These are phyloP conservation scores for Tetramitus jugosus DNA, from an alignment of 208 protist species.

Conservation along the genomic window DNA sequence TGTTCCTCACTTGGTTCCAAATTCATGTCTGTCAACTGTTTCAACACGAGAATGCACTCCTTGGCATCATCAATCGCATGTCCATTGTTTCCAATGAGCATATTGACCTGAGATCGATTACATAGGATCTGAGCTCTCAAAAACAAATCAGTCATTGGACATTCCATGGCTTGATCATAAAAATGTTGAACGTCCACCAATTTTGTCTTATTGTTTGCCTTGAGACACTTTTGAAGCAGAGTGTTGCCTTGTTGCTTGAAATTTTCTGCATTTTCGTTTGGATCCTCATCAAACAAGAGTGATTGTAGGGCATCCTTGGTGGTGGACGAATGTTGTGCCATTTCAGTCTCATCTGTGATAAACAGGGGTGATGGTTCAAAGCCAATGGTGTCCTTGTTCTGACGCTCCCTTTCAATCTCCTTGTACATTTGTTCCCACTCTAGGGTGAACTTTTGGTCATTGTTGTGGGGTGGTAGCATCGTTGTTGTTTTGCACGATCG, in stretches of 20 bases:
- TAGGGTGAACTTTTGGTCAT: too few species aligned
- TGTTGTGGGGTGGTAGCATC: too few species aligned
- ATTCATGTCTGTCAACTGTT: too few species aligned
- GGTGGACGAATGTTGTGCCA: background rate
- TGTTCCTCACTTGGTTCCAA: too few species aligned
- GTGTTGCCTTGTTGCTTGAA: conserved; percentile 20
- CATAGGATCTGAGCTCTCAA: conserved; percentile 11
- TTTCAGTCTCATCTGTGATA: too few species aligned
- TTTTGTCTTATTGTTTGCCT: background rate
- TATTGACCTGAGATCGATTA: conserved; percentile 15
- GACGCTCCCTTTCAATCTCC: too few species aligned
- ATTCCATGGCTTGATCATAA: conserved; percentile 17
- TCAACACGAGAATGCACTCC: too few species aligned
- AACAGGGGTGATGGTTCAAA: too few species aligned
- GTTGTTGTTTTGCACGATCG: too few species aligned
- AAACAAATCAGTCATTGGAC: conserved; percentile 8
- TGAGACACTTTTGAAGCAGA: background rate
- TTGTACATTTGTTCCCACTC: too few species aligned
- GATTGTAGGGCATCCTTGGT: background rate
- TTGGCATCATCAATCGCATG: conserved; percentile 13
- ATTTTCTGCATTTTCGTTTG: conserved; percentile 22
- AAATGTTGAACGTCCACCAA: background rate
- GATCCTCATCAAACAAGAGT: background rate
- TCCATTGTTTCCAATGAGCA: conserved; percentile 17
- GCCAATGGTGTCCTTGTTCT: too few species aligned